A percentile compares a stretch with the other conserved stretches of the same genome.
These are phyloP conservation scores for Penicillium paradoxum DNA, from an alignment of 495 filamentous ascomycete species.

Conservation along the genomic window DNA sequence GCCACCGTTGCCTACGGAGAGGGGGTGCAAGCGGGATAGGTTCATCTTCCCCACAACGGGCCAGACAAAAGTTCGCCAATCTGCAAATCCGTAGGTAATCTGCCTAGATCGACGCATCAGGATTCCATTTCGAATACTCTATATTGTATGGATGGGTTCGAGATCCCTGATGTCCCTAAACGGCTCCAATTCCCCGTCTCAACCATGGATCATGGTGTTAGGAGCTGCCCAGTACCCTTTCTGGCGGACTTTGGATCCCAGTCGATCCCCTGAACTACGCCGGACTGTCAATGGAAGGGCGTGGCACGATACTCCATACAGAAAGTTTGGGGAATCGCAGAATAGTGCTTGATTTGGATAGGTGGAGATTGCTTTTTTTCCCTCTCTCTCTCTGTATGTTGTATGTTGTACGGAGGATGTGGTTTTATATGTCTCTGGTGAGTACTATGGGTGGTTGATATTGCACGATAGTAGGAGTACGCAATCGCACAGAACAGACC, in stretches of 20 bases:
- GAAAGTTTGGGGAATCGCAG: background rate
- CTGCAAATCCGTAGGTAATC: background rate
- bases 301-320: background rate
- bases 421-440: no score
- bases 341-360: background rate
- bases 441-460: no score
- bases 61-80: background rate
- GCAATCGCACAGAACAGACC: no score
- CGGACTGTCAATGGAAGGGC: slow-evolving; percentile 10
- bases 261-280: slow-evolving; percentile 12
- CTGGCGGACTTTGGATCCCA: slow-evolving; percentile 1
- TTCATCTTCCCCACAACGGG: background rate
- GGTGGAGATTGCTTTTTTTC: background rate
- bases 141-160: background rate
- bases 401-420: no score
- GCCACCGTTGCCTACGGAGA: background rate
- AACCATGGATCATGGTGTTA: background rate
- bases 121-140: background rate
- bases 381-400: no score
- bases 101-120: background rate
- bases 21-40: background rate
- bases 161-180: no score
- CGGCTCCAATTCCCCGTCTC: background rate
- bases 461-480: no score
- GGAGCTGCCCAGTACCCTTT: background rate